Evolutionary conservation across 306 rosid species (phyloP).

Genomic region (Vigna radiata): DNA sequence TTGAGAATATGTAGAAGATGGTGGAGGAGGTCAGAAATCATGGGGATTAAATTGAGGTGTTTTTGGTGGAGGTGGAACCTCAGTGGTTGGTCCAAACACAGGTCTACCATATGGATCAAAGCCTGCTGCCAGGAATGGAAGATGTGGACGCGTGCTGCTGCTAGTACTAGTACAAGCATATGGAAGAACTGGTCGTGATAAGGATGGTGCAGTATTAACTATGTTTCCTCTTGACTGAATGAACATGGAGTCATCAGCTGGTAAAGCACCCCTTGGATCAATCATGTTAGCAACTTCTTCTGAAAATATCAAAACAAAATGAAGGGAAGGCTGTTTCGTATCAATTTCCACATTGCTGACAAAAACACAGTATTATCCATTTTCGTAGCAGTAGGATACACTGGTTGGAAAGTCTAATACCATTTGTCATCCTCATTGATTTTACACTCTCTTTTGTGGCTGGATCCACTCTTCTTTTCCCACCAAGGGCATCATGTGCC

Average conservation of each 20-base stretch:
- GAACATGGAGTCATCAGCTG: neutral
- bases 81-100: neutral
- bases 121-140: neutral
- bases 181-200: neutral
- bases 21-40: neutral
- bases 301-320: neutral
- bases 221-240: neutral
- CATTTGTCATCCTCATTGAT: neutral
- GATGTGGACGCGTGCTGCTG: neutral
- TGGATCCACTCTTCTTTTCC: neutral
- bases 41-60: neutral
- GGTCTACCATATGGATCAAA: neutral
- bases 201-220: neutral
- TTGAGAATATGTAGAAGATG: neutral
- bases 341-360: neutral
- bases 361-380: neutral
- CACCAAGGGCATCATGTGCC: slow-evolving; percentile 34
- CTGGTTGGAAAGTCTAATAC: neutral
- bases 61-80: neutral
- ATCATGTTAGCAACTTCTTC: neutral
- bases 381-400: neutral
- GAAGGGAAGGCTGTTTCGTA: neutral
- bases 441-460: neutral
- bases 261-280: neutral
- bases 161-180: neutral